Evolutionary conservation across 306 rosid genomes (phyloP).

Genomic region (Prunus persica): DNA sequence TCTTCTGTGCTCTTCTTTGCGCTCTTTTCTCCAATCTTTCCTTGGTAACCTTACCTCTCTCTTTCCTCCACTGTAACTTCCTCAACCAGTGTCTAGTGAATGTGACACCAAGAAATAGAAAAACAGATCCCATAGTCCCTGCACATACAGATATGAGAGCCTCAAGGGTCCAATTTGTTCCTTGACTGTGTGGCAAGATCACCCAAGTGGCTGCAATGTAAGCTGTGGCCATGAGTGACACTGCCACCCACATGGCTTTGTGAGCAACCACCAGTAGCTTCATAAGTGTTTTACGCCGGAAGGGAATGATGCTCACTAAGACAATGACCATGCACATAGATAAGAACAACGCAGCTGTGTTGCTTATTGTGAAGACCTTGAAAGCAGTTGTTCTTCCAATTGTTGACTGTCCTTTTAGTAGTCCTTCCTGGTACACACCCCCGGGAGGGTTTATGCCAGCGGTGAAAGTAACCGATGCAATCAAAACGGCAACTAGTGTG

Average conservation of each 20-base stretch:
- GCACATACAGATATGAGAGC: constrained; percentile 38
- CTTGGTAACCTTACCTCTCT: not conserved
- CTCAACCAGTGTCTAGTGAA: constrained; percentile 42
- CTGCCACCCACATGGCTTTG: constrained; percentile 67
- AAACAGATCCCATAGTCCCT: constrained; percentile 51
- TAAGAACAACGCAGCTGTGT: constrained; percentile 58
- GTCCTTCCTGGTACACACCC: constrained; percentile 52
- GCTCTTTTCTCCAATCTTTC: not conserved
- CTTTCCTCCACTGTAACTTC: constrained; percentile 51
- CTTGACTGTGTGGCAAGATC: constrained; percentile 36
- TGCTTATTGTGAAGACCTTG: constrained; percentile 69
- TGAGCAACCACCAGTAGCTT: constrained; percentile 51
- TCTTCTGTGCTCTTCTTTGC: not conserved
- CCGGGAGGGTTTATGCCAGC: constrained; percentile 80
- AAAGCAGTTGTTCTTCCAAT: constrained; percentile 47
- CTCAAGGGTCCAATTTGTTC: constrained; percentile 37
- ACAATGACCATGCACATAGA: constrained; percentile 58
- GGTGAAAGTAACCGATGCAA: constrained; percentile 73
- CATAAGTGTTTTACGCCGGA: constrained; percentile 43
- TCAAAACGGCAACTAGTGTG: constrained; percentile 58
- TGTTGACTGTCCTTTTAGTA: constrained; percentile 48
- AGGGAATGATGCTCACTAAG: constrained; percentile 74
- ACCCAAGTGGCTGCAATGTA: constrained; percentile 67
- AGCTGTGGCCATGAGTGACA: constrained; percentile 56
- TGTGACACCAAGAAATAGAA: constrained; percentile 46